These are phyloP conservation scores for Pyrenophora tritici-repentis DNA, from an alignment of 2,329 filamentous ascomycete genomes.

Conservation along the genomic window DNA sequence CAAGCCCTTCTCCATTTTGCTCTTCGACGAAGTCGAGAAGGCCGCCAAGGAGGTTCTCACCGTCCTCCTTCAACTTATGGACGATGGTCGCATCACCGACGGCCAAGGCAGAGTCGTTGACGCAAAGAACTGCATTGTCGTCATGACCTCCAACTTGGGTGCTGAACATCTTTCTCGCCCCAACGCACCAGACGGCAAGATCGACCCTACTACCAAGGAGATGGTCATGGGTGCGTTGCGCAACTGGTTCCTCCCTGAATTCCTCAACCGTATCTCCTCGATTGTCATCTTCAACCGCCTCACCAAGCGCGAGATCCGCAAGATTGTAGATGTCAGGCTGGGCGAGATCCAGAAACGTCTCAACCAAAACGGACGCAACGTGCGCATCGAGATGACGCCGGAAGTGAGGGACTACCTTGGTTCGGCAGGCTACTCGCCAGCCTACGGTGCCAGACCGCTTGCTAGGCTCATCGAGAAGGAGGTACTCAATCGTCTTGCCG, in stretches of 20 bases:
- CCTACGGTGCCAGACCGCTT: conserved; percentile 89
- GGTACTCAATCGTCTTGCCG: conserved; percentile 89
- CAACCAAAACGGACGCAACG: conserved; percentile 80
- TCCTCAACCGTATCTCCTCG: conserved; percentile 96
- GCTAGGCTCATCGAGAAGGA: conserved; percentile 94
- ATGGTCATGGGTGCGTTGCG: conserved; percentile 89
- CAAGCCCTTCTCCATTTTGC: conserved; percentile 93
- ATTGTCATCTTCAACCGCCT: conserved; percentile 99
- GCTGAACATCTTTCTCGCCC: conserved; percentile 89
- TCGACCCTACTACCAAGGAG: conserved; percentile 83
- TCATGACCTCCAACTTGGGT: conserved; percentile 98
- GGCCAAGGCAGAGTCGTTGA: conserved; percentile 95
- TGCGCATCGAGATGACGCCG: conserved; percentile 78
- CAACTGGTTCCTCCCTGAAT: conserved; percentile 97
- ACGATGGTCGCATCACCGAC: conserved; percentile 97
- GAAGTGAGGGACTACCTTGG: conserved; percentile 94
- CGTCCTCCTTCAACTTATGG: conserved; percentile 98
- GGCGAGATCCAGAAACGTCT: conserved; percentile 89
- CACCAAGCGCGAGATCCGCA: conserved; percentile 84
- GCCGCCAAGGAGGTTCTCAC: conserved; percentile 97
- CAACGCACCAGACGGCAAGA: conserved; percentile 76
- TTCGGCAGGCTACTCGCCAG: conserved; percentile 88
- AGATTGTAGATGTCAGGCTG: conserved; percentile 91
- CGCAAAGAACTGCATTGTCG: conserved; percentile 96
- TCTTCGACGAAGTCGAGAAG: conserved; percentile 99